Evolutionary conservation across 1,284 basidiomycete genomes (phyloP).

Genomic region (Fomitopsis palustris): DNA sequence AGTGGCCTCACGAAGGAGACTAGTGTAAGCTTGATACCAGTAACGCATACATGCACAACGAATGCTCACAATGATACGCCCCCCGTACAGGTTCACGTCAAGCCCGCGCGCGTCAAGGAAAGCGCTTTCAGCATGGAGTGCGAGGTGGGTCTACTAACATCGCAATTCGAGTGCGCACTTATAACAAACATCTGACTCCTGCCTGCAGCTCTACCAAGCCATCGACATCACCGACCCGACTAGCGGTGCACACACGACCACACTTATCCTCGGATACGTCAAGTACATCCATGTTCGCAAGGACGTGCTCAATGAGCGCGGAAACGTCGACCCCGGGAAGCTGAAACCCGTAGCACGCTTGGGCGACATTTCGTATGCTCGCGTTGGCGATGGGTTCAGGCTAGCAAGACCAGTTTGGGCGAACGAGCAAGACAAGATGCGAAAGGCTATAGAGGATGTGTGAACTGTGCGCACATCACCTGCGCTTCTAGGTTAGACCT

Average conservation of each 20-base stretch:
- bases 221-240: constrained; percentile 49
- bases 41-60: background rate
- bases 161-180: too few relatives aligned
- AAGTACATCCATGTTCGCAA: constrained; percentile 60
- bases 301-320: constrained; percentile 43
- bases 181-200: too few relatives aligned
- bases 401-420: constrained; percentile 55
- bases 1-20: constrained; percentile 64
- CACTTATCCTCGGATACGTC: constrained; percentile 63
- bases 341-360: constrained; percentile 59
- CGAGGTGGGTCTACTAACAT: constrained; percentile 37
- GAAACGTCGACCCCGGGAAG: constrained; percentile 55
- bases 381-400: constrained; percentile 53
- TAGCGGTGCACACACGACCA: constrained; percentile 44
- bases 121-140: constrained; percentile 76
- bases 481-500: background rate
- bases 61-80: background rate
- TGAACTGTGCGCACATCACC: background rate
- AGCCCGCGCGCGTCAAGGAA: constrained; percentile 66
- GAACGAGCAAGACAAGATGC: background rate
- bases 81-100: constrained; percentile 36
- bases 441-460: background rate
- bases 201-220: constrained; percentile 36
- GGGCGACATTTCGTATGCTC: constrained; percentile 51
- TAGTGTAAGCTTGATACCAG: constrained; percentile 40